Evolutionary conservation across 2,329 filamentous ascomycete species (phyloP).

Genomic region (Scedosporium apiospermum): DNA sequence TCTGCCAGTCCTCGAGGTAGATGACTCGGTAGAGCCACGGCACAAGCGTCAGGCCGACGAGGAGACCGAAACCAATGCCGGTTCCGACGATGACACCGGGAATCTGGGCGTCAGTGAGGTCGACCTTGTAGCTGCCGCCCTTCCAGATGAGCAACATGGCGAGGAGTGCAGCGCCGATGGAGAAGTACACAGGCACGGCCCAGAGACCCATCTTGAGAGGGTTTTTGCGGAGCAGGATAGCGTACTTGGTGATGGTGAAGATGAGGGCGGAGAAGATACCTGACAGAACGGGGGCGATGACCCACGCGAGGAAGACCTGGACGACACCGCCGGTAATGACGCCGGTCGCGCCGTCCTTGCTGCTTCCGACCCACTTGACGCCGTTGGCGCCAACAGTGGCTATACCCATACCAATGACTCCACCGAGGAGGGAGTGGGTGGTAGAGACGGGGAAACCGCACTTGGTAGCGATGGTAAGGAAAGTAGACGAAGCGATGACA

Average conservation of each 20-base stretch:
- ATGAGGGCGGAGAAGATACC: conserved; percentile 43
- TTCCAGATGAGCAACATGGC: conserved; percentile 54
- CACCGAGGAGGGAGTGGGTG: conserved; percentile 51
- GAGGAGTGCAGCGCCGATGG: conserved; percentile 42
- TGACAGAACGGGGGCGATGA: conserved; percentile 47
- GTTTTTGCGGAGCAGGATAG: conserved; percentile 42
- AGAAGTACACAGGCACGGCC: conserved; percentile 47
- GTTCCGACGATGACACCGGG: conserved; percentile 44
- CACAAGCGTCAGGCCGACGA: conserved; percentile 44
- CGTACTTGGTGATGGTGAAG: conserved; percentile 48
- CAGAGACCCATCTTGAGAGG: conserved; percentile 43
- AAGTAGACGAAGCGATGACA: conserved; percentile 40
- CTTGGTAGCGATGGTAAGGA: conserved; percentile 46
- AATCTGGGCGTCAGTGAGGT: conserved; percentile 37
- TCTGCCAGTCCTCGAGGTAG: conserved; percentile 50
- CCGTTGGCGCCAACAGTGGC: conserved; percentile 40
- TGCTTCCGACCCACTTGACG: conserved; percentile 42
- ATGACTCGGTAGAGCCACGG: conserved; percentile 51
- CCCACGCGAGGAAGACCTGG: conserved; percentile 52
- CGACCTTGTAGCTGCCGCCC: conserved; percentile 34
- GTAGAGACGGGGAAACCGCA: conserved; percentile 51
- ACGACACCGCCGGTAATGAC: conserved; percentile 39
- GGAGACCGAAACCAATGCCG: conserved; percentile 36
- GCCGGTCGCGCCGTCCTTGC: conserved; percentile 22
- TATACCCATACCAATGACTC: conserved; percentile 50